phyloP scores from a whole-genome alignment of 345 rosid species.

The Boechera divaricarpa region DNA sequence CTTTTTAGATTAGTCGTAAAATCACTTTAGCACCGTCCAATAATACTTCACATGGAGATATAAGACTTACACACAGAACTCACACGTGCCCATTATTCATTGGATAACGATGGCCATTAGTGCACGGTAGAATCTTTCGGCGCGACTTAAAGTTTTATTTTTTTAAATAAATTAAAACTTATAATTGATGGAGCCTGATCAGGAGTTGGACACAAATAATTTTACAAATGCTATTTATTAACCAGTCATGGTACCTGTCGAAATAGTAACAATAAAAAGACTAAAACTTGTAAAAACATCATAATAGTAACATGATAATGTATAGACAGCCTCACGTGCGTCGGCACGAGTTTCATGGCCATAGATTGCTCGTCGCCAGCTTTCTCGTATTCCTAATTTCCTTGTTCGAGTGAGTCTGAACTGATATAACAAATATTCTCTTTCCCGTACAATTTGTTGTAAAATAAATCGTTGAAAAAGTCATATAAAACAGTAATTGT shows the following conservation, averaged over 20 bases:
- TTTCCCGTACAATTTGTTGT: slow-evolving; percentile 3
- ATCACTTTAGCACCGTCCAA: slow-evolving; percentile 9
- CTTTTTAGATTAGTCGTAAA: not conserved
- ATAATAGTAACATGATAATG: not conserved
- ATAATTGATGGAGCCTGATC: not conserved
- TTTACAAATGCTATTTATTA: not conserved
- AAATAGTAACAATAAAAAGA: not conserved
- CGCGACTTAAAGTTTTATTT: not conserved
- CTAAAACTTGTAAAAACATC: slow-evolving; percentile 1
- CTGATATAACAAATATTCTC: slow-evolving; percentile 17
- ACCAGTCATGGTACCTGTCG: not conserved
- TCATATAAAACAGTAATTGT: not conserved
- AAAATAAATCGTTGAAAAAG: not conserved
- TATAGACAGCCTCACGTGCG: slow-evolving; percentile 48
- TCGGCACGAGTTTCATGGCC: slow-evolving; percentile 51
- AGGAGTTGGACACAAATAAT: not conserved
- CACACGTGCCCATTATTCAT: not conserved
- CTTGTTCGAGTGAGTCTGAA: not conserved
- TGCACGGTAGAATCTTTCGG: not conserved
- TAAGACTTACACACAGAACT: not conserved
- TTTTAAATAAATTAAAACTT: too few species aligned
- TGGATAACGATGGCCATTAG: not conserved
- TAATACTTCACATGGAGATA: slow-evolving; percentile 7
- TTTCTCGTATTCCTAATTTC: slow-evolving; percentile 36
- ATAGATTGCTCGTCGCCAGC: slow-evolving; percentile 43